Base-by-base conservation (phyloP, 306 rosid species). In the Calophaca sinica region DNA sequence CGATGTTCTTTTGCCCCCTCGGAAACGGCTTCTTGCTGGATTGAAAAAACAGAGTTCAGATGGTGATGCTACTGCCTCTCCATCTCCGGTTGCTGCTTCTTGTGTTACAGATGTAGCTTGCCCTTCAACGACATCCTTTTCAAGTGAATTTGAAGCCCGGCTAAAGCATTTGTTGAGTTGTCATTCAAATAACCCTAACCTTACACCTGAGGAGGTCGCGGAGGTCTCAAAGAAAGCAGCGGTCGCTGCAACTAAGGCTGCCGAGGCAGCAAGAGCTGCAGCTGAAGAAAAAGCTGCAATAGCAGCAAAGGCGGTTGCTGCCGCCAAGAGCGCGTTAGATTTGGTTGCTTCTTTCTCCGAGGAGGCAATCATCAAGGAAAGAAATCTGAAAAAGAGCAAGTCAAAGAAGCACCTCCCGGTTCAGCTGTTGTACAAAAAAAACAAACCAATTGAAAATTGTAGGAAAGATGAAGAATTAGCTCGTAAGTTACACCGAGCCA, bases 1-100 rank as follows among this genome's bases (percentile, higher is more conserved):
- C 20, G 98, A 91, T 78, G 98, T 92, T 57, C 94, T 94, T 77
- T 75, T 91, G 77, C 98, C 98, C 69, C 98, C 98, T 15, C 89
- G 98, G 49, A 94, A 94, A 82, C 97, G 97, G 31, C 92, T 94
- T 59, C 93, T 94, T 10, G 98, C 98, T 14, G 98, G 98, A 67
- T 86, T 94, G 92, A 94, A 88, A 68, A 91, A 91, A 80, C 96
- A 90, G 84, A 81, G 80, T 80, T 82, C 87, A 1, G 93, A 90
- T 68, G 80, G 82, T 44, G 91, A 91, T 64, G 83, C 83, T 53
- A 70, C 78, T 70, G 82, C 83, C 9, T 80, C 81, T 35, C 87
- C 87, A 50, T 90, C 90, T 44, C 86, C 78, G 35, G 72, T 79
- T 84, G 85, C 89, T 82, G 83, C 88, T 83, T 79, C 90, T 42